Evolutionary conservation across 73 alveolate species (phyloP).

Genomic region (Urostyla sp.): DNA sequence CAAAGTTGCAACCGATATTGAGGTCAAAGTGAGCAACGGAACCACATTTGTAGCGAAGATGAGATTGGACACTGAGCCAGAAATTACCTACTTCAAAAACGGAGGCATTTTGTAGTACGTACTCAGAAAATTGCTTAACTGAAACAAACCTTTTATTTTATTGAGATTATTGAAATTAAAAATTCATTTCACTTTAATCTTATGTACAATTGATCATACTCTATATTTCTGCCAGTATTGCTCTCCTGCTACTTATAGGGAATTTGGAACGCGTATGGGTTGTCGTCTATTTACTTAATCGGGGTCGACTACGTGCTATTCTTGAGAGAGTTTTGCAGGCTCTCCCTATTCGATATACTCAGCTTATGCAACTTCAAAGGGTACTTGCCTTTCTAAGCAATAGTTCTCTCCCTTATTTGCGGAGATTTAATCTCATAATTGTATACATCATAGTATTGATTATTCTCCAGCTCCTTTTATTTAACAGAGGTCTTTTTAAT

Average conservation of each 20-base stretch:
- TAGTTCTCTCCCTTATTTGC: no score
- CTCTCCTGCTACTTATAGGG: neutral
- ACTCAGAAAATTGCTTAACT: constrained; percentile 76
- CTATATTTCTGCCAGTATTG: neutral
- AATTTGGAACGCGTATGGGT: constrained; percentile 7
- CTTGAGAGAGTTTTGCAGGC: no score
- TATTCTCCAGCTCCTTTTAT: neutral
- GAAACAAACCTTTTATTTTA: neutral
- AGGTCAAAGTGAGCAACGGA: constrained; percentile 72
- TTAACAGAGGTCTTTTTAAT: neutral
- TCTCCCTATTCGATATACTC: no score
- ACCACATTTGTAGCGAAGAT: constrained; percentile 61
- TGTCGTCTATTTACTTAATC: neutral
- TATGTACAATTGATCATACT: neutral
- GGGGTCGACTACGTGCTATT: no score
- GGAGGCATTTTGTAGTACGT: constrained; percentile 94
- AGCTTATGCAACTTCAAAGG: no score
- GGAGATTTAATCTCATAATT: no score
- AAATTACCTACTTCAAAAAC: constrained; percentile 83
- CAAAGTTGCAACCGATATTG: constrained; percentile 57
- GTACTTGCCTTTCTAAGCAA: no score
- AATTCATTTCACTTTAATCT: neutral
- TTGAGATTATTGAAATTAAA: neutral
- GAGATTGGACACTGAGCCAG: constrained; percentile 92
- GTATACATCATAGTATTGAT: no score